Evolutionary conservation across 805 yeast genomes (phyloP).

Genomic region (Yamadazyma takamatsuzukensis): DNA sequence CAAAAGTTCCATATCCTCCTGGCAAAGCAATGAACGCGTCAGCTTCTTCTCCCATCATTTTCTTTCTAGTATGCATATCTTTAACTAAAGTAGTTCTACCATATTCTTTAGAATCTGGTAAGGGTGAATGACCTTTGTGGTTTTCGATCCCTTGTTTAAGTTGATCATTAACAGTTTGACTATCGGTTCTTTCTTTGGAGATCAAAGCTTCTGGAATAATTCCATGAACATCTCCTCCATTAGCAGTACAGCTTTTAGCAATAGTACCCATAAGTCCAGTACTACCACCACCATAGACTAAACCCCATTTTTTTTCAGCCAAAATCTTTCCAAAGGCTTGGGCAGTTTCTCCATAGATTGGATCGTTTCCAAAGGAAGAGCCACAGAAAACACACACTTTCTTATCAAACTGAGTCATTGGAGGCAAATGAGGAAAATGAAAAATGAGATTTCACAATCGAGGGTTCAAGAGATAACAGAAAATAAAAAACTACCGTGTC

Average conservation of each 20-base stretch:
- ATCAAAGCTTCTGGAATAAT: conserved; percentile 83
- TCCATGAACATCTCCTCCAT: conserved; percentile 73
- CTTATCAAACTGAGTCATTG: too few species aligned
- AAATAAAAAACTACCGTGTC: too few species aligned
- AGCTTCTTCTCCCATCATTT: conserved; percentile 83
- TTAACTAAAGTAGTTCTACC: conserved; percentile 78
- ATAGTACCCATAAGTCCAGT: conserved; percentile 80
- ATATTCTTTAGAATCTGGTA: conserved; percentile 55
- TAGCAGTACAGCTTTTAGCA: conserved; percentile 57
- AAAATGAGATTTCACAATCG: too few species aligned
- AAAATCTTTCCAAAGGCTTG: conserved; percentile 55
- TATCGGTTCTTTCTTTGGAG: conserved; percentile 58
- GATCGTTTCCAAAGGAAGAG: conserved; percentile 64
- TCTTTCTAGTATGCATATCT: conserved; percentile 88
- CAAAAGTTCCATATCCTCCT: conserved; percentile 89
- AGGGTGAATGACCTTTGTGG: conserved; percentile 64
- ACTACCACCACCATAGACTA: conserved; percentile 89
- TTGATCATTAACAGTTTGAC: conserved; percentile 42
- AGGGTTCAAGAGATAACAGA: too few species aligned
- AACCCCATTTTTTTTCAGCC: conserved; percentile 61
- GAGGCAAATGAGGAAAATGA: too few species aligned
- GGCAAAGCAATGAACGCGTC: conserved; percentile 86
- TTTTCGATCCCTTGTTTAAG: conserved; percentile 52
- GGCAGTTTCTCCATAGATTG: conserved; percentile 50
- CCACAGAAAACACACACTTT: conserved; percentile 85